A percentile compares a stretch with the other conserved stretches of the same genome.
phyloP scores from a whole-genome alignment of 106 monocot species.

The Agapanthus africanus region DNA sequence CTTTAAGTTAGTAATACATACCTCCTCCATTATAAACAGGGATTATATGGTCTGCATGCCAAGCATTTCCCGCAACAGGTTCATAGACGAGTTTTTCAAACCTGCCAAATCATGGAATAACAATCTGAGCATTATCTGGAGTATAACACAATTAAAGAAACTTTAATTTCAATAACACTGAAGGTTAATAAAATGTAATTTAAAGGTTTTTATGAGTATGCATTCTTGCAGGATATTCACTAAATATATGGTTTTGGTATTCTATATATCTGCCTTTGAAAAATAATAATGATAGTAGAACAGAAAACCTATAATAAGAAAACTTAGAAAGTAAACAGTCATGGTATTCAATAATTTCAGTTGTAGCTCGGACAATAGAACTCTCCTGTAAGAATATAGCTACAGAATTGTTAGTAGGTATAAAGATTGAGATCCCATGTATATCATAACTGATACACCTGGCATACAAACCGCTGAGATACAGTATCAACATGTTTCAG shows the following conservation, averaged over 20 bases:
- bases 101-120: constrained; percentile 23
- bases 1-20: constrained; percentile 11
- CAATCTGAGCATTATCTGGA: background rate
- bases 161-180: no score
- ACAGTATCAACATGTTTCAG: no score
- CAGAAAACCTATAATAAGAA: background rate
- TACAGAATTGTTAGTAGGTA: no score
- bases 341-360: background rate
- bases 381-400: no score
- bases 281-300: background rate
- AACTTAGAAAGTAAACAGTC: background rate
- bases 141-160: background rate
- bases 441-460: background rate
- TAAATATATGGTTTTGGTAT: background rate
- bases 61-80: constrained; percentile 89
- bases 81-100: constrained; percentile 70
- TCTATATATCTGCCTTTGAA: background rate
- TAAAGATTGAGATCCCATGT: background rate
- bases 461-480: no score
- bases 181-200: background rate
- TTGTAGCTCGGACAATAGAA: no score
- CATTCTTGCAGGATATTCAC: background rate
- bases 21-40: constrained; percentile 96
- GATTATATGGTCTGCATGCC: constrained; percentile 97
- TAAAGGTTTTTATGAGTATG: background rate